These are phyloP conservation scores for Paracorniculantispora psalliotae DNA, from an alignment of 2,329 filamentous ascomycete species.

Conservation along the genomic window DNA sequence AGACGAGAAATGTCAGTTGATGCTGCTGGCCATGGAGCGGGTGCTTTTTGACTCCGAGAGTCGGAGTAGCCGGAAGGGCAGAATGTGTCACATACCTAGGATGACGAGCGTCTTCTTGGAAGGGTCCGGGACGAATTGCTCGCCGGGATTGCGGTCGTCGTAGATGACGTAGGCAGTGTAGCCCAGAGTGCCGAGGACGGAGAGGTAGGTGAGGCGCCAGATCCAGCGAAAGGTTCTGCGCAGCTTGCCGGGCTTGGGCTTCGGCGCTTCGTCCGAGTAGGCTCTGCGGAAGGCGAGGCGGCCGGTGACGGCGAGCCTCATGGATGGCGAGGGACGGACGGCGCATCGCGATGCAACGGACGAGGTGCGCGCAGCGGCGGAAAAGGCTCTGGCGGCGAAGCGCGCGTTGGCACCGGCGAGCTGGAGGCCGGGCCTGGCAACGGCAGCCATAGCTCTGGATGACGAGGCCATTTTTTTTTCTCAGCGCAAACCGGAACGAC, in stretches of 20 bases:
- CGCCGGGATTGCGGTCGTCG: constrained; percentile 70
- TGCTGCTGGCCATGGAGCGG: background rate
- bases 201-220: constrained; percentile 79
- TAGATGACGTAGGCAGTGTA: constrained; percentile 80
- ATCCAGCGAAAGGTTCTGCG: constrained; percentile 67
- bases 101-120: constrained; percentile 96
- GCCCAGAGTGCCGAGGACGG: constrained; percentile 61
- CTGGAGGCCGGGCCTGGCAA: constrained; percentile 26
- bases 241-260: constrained; percentile 55
- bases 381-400: constrained; percentile 30
- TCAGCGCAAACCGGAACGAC: background rate
- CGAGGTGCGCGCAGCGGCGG: constrained; percentile 22
- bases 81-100: constrained; percentile 61
- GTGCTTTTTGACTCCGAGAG: background rate
- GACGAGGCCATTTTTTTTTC: constrained; percentile 37
- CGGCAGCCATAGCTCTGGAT: constrained; percentile 37
- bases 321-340: constrained; percentile 28
- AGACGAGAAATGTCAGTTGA: constrained; percentile 13
- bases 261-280: constrained; percentile 49
- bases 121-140: constrained; percentile 75
- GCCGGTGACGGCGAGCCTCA: constrained; percentile 30
- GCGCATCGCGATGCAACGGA: constrained; percentile 17
- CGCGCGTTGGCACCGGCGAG: constrained; percentile 23
- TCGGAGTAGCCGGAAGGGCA: constrained; percentile 14
- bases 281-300: constrained; percentile 39